Evolutionary conservation across 164 flowering plant species (phyloP).

Genomic region (Kingdonia uniflora): DNA sequence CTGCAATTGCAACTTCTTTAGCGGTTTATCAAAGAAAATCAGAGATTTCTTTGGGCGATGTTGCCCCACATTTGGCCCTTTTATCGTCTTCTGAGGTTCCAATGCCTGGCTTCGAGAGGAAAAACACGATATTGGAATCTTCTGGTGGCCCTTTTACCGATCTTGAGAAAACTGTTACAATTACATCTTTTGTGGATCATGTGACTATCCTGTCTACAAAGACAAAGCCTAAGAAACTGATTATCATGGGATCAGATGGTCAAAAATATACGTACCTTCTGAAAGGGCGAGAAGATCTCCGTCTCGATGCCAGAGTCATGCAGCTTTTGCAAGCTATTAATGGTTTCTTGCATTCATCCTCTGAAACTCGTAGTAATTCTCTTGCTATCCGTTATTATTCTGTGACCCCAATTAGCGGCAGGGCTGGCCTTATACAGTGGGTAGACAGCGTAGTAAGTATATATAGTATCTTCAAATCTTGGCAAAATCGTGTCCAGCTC

Average conservation of each 20-base stretch:
- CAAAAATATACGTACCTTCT: constrained; percentile 79
- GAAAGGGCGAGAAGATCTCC: constrained; percentile 94
- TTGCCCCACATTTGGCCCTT: constrained; percentile 71
- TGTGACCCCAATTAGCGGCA: constrained; percentile 95
- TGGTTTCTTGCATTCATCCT: constrained; percentile 55
- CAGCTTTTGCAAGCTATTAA: constrained; percentile 90
- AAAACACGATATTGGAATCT: constrained; percentile 41
- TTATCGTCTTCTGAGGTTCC: constrained; percentile 85
- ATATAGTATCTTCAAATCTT: constrained; percentile 83
- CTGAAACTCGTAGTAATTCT: constrained; percentile 34
- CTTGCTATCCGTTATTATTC: constrained; percentile 81
- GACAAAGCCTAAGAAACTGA: constrained; percentile 90
- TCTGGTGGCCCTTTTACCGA: constrained; percentile 26
- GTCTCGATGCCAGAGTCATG: constrained; percentile 99
- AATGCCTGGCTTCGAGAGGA: constrained; percentile 97
- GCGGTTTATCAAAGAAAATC: constrained; percentile 82
- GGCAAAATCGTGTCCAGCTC: constrained; percentile 73
- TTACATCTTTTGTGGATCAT: constrained; percentile 76
- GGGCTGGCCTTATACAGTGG: constrained; percentile 98
- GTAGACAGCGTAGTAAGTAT: constrained; percentile 90
- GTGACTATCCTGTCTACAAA: constrained; percentile 76
- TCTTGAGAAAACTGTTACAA: constrained; percentile 56
- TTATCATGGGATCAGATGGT: constrained; percentile 84
- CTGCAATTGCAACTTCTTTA: constrained; percentile 66
- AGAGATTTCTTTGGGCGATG: constrained; percentile 63